Conservation (phyloP, 1,284 basidiomycete species). For the Cryptococcus wingfieldii region DNA sequence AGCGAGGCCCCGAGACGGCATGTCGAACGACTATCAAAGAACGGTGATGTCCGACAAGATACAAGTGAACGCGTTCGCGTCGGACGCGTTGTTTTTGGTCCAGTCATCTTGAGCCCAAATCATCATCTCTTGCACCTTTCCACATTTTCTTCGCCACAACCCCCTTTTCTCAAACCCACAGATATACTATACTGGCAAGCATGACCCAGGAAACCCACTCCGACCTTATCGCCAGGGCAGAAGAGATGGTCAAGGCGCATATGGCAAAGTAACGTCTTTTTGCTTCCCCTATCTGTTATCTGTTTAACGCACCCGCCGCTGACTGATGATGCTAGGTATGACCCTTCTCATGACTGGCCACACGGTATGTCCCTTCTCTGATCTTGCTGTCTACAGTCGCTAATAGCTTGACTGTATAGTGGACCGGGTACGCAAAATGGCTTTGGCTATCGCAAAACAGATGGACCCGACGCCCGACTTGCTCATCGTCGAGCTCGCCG, state of each 20-base stretch:
- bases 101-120: too few species aligned
- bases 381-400: not conserved
- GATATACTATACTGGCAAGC: not conserved
- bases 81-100: too few species aligned
- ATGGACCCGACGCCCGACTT: slow-evolving; percentile 56
- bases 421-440: slow-evolving; percentile 71
- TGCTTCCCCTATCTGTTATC: not conserved
- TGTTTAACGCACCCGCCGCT: not conserved
- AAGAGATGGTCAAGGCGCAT: slow-evolving; percentile 65
- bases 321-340: slow-evolving; percentile 53
- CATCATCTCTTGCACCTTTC: too few species aligned
- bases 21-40: too few species aligned
- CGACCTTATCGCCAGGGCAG: slow-evolving; percentile 56
- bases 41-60: too few species aligned
- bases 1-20: too few species aligned
- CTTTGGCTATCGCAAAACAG: slow-evolving; percentile 61
- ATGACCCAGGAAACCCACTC: not conserved
- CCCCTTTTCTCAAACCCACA: not conserved
- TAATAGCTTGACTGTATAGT: slow-evolving; percentile 53
- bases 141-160: too few species aligned
- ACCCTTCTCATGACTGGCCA: slow-evolving; percentile 82
- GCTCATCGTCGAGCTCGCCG: slow-evolving; percentile 72
- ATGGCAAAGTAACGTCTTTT: slow-evolving; percentile 57
- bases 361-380: slow-evolving; percentile 61
- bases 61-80: too few species aligned